Conservation (phyloP, 1,284 basidiomycete species). For the Microstroma glucosiphilum region DNA sequence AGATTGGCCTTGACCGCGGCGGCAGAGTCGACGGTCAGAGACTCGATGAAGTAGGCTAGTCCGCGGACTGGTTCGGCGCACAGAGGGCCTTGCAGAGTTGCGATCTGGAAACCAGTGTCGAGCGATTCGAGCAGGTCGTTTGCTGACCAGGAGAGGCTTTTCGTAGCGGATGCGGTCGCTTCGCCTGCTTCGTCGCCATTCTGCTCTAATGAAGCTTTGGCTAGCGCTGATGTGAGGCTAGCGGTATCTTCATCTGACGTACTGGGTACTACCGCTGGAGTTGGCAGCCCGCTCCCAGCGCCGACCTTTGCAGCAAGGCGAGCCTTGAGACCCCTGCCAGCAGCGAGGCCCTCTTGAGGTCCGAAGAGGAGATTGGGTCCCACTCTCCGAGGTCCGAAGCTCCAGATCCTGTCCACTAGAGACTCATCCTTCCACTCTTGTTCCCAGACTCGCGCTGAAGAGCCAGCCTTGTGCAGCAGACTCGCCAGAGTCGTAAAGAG, state of each 20-base stretch:
- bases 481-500: slow-evolving; percentile 73
- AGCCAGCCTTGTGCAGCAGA: slow-evolving; percentile 64
- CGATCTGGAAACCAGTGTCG: slow-evolving; percentile 91
- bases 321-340: background rate
- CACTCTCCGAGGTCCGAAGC: slow-evolving; percentile 80
- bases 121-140: slow-evolving; percentile 54
- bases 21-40: slow-evolving; percentile 60
- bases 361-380: slow-evolving; percentile 66
- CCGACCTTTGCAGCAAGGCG: background rate
- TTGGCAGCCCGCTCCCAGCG: background rate
- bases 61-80: slow-evolving; percentile 94
- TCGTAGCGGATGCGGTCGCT: background rate
- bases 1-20: slow-evolving; percentile 39
- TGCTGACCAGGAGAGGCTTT: slow-evolving; percentile 11
- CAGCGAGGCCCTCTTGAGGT: background rate
- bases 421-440: slow-evolving; percentile 64
- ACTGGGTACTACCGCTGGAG: background rate
- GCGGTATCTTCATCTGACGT: background rate
- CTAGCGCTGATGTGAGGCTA: background rate
- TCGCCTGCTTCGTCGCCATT: slow-evolving; percentile 2
- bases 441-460: slow-evolving; percentile 26
- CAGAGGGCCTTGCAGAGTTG: slow-evolving; percentile 84
- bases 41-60: slow-evolving; percentile 82
- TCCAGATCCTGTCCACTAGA: slow-evolving; percentile 71
- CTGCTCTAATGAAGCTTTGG: background rate